Conservation (phyloP, 768 basidiomycete species). For the Suillus fuscotomentosus region DNA sequence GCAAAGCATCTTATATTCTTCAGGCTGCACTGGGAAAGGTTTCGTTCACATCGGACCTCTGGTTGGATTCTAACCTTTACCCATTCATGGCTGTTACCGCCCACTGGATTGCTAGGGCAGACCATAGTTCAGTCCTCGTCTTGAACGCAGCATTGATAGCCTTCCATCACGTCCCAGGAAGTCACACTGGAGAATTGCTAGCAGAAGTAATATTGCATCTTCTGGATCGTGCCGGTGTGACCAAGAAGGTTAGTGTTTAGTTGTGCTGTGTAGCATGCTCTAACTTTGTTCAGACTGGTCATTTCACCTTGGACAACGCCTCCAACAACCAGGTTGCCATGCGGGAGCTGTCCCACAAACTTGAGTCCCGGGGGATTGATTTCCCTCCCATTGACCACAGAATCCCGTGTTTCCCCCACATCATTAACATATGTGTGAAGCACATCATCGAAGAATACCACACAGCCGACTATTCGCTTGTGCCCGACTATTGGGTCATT, state of each 20-base stretch:
- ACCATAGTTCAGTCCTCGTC: not conserved
- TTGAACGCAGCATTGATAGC: not conserved
- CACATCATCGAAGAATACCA: constrained; percentile 8
- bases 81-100: not conserved
- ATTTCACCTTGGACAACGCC: not conserved
- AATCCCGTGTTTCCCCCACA: not conserved
- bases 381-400: not conserved
- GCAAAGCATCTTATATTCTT: too few species aligned
- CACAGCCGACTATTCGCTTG: not conserved
- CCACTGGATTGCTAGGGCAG: not conserved
- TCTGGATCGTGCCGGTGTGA: not conserved
- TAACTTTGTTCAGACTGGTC: constrained; percentile 12
- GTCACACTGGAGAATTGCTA: not conserved
- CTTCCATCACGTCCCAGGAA: too few species aligned
- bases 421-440: not conserved
- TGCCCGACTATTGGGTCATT: not conserved
- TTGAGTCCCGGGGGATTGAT: not conserved
- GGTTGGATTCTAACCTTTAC: too few species aligned
- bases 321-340: not conserved
- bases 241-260: not conserved
- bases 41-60: too few species aligned
- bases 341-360: not conserved
- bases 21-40: too few species aligned
- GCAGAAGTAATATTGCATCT: not conserved
- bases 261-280: not conserved